These are phyloP conservation scores for Lasiosphaeria miniovina DNA, from an alignment of 495 filamentous ascomycete species.

Conservation along the genomic window DNA sequence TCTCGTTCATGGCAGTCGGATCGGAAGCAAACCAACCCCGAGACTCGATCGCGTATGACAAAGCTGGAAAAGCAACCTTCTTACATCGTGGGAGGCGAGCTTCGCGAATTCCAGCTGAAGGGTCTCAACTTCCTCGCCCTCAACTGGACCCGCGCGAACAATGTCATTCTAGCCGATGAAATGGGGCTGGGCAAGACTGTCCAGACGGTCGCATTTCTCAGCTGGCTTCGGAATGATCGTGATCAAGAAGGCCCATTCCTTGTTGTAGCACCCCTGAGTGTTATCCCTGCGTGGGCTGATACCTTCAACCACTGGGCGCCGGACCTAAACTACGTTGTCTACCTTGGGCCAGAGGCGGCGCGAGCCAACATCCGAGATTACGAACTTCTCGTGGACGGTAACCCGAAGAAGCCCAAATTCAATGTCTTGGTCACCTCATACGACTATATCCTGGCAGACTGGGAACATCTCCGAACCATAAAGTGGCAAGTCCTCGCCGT, in stretches of 20 bases:
- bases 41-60: constrained; percentile 69
- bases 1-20: constrained; percentile 74
- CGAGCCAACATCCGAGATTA: constrained; percentile 80
- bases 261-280: constrained; percentile 90
- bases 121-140: constrained; percentile 92
- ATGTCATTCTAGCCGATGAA: constrained; percentile 95
- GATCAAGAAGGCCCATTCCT: constrained; percentile 91
- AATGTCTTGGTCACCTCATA: constrained; percentile 94
- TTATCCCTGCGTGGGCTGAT: constrained; percentile 96
- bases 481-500: constrained; percentile 98
- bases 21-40: constrained; percentile 64
- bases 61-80: constrained; percentile 72
- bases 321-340: constrained; percentile 94
- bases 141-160: constrained; percentile 88
- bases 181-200: constrained; percentile 99
- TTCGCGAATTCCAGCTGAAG: constrained; percentile 91
- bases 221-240: constrained; percentile 92
- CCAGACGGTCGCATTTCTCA: constrained; percentile 94
- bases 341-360: constrained; percentile 81
- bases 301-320: constrained; percentile 97
- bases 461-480: constrained; percentile 72
- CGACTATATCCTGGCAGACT: constrained; percentile 84
- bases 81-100: constrained; percentile 80
- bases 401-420: constrained; percentile 82
- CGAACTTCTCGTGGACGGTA: constrained; percentile 81